phyloP scores from a whole-genome alignment of 2,329 filamentous ascomycete genomes.

The Verticillium albo-atrum region DNA sequence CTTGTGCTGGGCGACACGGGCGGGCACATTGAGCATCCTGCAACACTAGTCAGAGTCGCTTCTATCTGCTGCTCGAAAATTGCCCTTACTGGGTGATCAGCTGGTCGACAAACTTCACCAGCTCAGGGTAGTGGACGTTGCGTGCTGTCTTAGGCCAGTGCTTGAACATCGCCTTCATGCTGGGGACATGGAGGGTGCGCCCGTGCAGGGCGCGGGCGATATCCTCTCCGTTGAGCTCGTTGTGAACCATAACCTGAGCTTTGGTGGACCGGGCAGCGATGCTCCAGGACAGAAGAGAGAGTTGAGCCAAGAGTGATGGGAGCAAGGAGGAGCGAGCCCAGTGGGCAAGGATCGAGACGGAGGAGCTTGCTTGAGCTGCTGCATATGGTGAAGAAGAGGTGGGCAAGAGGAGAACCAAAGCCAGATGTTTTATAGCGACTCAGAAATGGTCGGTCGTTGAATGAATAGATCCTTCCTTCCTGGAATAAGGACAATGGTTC shows the following conservation, averaged over 20 bases:
- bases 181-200: conserved; percentile 20
- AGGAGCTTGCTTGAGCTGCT: no score
- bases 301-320: neutral
- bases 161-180: conserved; percentile 17
- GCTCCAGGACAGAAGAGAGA: neutral
- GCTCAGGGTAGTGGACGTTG: conserved; percentile 16
- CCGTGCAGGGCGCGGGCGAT: conserved; percentile 17
- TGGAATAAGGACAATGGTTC: no score
- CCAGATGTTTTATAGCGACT: no score
- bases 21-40: conserved; percentile 14
- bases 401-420: no score
- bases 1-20: conserved; percentile 30
- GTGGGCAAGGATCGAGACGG: no score
- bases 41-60: neutral
- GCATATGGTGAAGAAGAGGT: no score
- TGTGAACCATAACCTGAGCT: conserved; percentile 6
- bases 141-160: conserved; percentile 17
- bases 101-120: conserved; percentile 12
- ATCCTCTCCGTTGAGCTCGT: neutral
- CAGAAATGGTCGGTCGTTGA: no score
- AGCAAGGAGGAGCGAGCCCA: neutral
- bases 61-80: neutral
- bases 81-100: neutral
- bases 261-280: neutral
- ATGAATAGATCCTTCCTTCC: no score